Evolutionary conservation across 768 basidiomycete genomes (phyloP), one percentile per base, ranked within the genome.

Genomic region (Mycena belliarum): DNA sequence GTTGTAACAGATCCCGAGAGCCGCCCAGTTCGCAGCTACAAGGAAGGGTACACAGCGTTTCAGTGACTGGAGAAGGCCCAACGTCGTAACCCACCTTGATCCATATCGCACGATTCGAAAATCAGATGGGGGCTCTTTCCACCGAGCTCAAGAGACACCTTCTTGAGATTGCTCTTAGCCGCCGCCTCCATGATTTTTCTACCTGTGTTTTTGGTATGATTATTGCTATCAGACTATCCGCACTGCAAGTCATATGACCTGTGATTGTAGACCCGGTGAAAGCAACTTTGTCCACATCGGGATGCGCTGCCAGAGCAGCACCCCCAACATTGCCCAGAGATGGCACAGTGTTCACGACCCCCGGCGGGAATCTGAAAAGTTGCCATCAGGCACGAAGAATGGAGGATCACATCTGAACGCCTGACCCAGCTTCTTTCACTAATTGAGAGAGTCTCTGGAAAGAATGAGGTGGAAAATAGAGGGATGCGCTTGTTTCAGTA

Each of bases 201-300:
- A 23, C 96, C 96, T 6, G 93, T 95, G 53, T 83, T 68, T 15
- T 93, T 95, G 32, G 91, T n/a, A n/a, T n/a, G n/a, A n/a, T n/a
- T n/a, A n/a, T n/a, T n/a, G n/a, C n/a, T n/a, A n/a, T n/a, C n/a
- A n/a, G n/a, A n/a, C n/a, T n/a, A n/a, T n/a, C n/a, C n/a, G n/a
- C n/a, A n/a, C n/a, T n/a, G n/a, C n/a, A n/a, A n/a, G n/a, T n/a
- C n/a, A n/a, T n/a, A n/a, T n/a, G 83, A 23, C 96, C 96, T 6
- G 93, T 95, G 53, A 83, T 68, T 15, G 94, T 95, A 33, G 91
- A 93, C 44, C 96, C 96, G 10, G 96, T 98, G 73, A 98, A 97
- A 2, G 95, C 95, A 60, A 98, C 82, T 73, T 97, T 96, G 76
- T 97, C 93, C 45, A 98, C 88, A 63, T 89, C 91, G 53, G 71